A percentile compares a stretch with the other conserved stretches of the same genome.
Evolutionary conservation across 345 rosid genomes (phyloP).

Genomic region (Ailanthus altissimus): DNA sequence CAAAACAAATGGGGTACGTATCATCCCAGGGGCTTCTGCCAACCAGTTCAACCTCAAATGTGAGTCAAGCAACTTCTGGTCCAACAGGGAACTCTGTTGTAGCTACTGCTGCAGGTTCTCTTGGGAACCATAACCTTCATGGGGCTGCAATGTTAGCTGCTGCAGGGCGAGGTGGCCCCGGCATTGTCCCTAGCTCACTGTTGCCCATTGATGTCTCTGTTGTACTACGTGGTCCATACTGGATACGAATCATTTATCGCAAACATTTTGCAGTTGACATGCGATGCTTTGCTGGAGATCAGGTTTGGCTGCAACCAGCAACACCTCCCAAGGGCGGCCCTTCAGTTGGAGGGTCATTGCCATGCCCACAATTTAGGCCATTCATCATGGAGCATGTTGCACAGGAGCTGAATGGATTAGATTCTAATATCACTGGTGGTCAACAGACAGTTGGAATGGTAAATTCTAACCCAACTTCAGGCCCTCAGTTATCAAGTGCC

Average conservation of each 20-base stretch:
- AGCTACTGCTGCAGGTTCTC: slow-evolving; percentile 51
- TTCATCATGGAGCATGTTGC: slow-evolving; percentile 99
- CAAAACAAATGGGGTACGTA: slow-evolving; percentile 64
- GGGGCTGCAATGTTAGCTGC: slow-evolving; percentile 82
- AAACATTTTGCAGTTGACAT: slow-evolving; percentile 96
- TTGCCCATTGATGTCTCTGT: slow-evolving; percentile 99
- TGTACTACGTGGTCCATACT: slow-evolving; percentile 96
- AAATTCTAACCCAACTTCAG: slow-evolving; percentile 47
- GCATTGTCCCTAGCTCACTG: slow-evolving; percentile 96
- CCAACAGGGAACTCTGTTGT: slow-evolving; percentile 48
- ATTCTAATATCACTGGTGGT: slow-evolving; percentile 66
- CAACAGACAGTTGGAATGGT: slow-evolving; percentile 65
- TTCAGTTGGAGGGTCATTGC: slow-evolving; percentile 90
- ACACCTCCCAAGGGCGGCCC: slow-evolving; percentile 96
- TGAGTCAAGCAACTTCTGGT: slow-evolving; percentile 49
- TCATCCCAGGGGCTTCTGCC: slow-evolving; percentile 62
- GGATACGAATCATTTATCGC: slow-evolving; percentile 95
- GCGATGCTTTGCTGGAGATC: slow-evolving; percentile 99
- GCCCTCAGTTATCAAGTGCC: slow-evolving; percentile 48
- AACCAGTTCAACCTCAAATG: slow-evolving; percentile 45
- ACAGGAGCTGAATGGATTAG: slow-evolving; percentile 90
- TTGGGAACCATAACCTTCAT: slow-evolving; percentile 63
- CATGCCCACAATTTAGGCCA: slow-evolving; percentile 99
- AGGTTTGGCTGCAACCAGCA: slow-evolving; percentile 99
- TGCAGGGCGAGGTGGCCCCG: slow-evolving; percentile 90